Conservation (phyloP, 129 eudicot genomes). For the Calendula officinalis region DNA sequence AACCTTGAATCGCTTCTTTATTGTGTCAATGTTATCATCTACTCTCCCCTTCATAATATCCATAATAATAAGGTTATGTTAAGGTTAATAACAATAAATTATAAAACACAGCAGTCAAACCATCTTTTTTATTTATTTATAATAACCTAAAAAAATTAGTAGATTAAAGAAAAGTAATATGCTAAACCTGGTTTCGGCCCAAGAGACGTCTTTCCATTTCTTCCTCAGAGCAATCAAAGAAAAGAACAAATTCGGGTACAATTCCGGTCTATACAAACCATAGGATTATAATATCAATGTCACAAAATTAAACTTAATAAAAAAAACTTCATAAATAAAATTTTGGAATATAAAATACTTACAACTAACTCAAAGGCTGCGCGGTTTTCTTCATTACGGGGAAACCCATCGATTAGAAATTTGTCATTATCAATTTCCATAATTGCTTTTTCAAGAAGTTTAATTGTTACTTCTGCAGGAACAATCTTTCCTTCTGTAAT, state of each 20-base stretch:
- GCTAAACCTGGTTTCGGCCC: conserved; percentile 82
- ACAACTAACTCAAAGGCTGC: conserved; percentile 86
- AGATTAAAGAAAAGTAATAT: conserved; percentile 4
- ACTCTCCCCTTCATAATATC: conserved; percentile 65
- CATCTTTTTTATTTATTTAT: neutral
- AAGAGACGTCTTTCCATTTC: conserved; percentile 96
- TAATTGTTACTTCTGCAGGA: conserved; percentile 95
- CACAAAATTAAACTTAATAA: neutral
- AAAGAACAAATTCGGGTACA: conserved; percentile 79
- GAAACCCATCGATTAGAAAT: conserved; percentile 95
- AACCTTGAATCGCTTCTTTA: conserved; percentile 87
- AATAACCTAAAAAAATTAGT: conserved; percentile 6
- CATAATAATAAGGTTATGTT: neutral
- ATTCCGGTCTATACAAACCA: conserved; percentile 70
- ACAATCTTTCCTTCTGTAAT: conserved; percentile 92
- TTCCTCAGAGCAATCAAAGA: conserved; percentile 88
- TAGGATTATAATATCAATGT: neutral
- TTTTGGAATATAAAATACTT: conserved; percentile 29
- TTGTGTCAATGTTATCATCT: conserved; percentile 94
- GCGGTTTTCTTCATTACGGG: conserved; percentile 98
- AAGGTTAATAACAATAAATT: conserved; percentile 4
- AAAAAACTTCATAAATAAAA: neutral
- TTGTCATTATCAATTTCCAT: conserved; percentile 73
- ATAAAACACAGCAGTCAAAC: conserved; percentile 1
- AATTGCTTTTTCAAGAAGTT: conserved; percentile 90